These are phyloP conservation scores for Polyplosphaeria fusca DNA, from an alignment of 495 filamentous ascomycete genomes.

Conservation along the genomic window DNA sequence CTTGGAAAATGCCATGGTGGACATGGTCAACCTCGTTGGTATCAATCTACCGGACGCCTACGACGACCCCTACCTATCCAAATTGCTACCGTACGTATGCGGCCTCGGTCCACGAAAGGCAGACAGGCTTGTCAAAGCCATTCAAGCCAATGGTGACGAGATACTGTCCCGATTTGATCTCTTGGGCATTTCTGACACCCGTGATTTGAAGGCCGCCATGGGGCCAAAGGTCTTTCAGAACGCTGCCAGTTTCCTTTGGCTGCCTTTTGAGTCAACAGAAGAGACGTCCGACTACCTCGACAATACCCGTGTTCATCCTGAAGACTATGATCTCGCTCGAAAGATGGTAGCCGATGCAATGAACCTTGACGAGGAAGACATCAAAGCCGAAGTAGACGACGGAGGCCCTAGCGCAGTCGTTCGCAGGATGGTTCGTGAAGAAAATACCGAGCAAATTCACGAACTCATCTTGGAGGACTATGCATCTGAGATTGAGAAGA, in stretches of 20 bases:
- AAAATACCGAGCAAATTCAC: constrained; percentile 90
- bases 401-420: constrained; percentile 85
- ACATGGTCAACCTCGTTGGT: constrained; percentile 95
- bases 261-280: constrained; percentile 78
- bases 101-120: constrained; percentile 93
- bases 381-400: constrained; percentile 88
- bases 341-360: constrained; percentile 98
- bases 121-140: constrained; percentile 78
- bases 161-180: constrained; percentile 80
- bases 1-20: constrained; percentile 90
- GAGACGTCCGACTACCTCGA: constrained; percentile 85
- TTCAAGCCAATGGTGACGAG: constrained; percentile 77
- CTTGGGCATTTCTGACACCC: constrained; percentile 68
- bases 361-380: constrained; percentile 94
- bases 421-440: constrained; percentile 84
- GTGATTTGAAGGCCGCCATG: constrained; percentile 61
- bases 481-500: constrained; percentile 88
- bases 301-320: constrained; percentile 93
- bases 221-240: constrained; percentile 92
- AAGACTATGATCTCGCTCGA: constrained; percentile 94
- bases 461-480: constrained; percentile 96
- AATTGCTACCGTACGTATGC: constrained; percentile 85
- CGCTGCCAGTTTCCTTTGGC: constrained; percentile 88
- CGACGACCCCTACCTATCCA: constrained; percentile 70
- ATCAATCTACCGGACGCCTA: constrained; percentile 93